Percentiles rank a stretch among this genome's conserved stretches.
Evolutionary conservation across 305 asterid species (phyloP).

Genomic region (Fraxinus nigra): DNA sequence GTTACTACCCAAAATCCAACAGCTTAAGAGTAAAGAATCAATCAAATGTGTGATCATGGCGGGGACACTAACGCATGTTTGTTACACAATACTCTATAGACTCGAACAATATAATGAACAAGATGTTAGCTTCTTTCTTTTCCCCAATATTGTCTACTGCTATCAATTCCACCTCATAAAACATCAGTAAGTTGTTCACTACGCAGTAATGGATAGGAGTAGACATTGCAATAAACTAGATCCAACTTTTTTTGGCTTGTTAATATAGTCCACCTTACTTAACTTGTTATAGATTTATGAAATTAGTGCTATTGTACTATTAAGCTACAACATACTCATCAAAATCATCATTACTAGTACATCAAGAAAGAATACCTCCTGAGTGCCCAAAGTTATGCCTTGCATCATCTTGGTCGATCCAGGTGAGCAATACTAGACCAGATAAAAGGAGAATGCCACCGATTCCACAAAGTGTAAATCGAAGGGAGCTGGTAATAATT

Average conservation of each 20-base stretch:
- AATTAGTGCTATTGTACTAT: not conserved
- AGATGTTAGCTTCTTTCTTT: not conserved
- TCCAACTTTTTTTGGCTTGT: not conserved
- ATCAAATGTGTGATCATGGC: not conserved
- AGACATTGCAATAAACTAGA: not conserved
- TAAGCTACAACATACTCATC: not conserved
- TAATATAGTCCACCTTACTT: not conserved
- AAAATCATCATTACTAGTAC: not conserved
- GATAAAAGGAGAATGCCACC: constrained; percentile 67
- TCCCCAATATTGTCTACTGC: not conserved
- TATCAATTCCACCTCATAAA: not conserved
- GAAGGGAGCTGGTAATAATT: constrained; percentile 46
- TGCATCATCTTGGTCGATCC: constrained; percentile 82
- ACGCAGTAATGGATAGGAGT: not conserved
- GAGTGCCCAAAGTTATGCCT: constrained; percentile 87
- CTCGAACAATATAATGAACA: not conserved
- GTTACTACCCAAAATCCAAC: not conserved
- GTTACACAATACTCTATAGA: not conserved
- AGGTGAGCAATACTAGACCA: constrained; percentile 59
- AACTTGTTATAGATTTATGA: not conserved
- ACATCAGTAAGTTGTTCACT: not conserved
- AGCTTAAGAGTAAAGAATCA: not conserved
- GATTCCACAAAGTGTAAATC: constrained; percentile 58
- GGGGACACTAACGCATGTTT: not conserved
- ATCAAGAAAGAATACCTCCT: constrained; percentile 55